Evolutionary conservation across 352 stramenopile species (phyloP).

Genomic region (Globisporangium canariense): DNA sequence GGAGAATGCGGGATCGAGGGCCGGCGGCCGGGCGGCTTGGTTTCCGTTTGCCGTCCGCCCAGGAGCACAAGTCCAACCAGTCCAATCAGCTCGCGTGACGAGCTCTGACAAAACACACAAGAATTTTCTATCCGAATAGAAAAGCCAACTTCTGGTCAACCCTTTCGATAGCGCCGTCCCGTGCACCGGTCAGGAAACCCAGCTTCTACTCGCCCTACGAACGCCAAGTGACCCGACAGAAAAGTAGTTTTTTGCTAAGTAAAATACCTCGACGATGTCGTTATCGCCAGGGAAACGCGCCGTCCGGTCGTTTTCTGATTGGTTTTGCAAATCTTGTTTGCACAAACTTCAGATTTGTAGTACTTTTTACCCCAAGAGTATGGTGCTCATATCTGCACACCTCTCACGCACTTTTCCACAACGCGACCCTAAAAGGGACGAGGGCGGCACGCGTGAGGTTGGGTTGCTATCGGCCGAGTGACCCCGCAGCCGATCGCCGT

Average conservation of each 20-base stretch:
- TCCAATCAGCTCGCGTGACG: constrained; percentile 12
- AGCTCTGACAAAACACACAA: constrained; percentile 25
- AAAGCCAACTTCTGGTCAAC: not conserved
- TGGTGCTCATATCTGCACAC: too few species aligned
- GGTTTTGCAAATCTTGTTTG: constrained; percentile 6
- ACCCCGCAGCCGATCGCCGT: too few species aligned
- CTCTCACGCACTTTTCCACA: too few species aligned
- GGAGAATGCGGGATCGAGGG: constrained; percentile 11
- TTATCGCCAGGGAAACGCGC: not conserved
- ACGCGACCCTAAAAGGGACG: too few species aligned
- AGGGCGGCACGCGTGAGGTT: too few species aligned
- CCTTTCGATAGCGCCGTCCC: not conserved
- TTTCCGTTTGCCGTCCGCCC: not conserved
- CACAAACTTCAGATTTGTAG: constrained; percentile 13
- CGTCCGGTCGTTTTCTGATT: not conserved
- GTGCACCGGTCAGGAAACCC: too few species aligned
- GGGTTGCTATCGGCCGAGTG: too few species aligned
- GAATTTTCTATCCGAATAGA: constrained; percentile 28
- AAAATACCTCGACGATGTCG: not conserved
- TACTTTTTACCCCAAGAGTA: too few species aligned
- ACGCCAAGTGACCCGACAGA: too few species aligned
- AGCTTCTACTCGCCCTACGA: too few species aligned
- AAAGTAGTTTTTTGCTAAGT: too few species aligned
- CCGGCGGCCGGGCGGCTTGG: not conserved
- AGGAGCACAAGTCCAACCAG: constrained; percentile 3